Evolutionary conservation across 306 rosid species (phyloP).

Genomic region (Sophora flavescens): DNA sequence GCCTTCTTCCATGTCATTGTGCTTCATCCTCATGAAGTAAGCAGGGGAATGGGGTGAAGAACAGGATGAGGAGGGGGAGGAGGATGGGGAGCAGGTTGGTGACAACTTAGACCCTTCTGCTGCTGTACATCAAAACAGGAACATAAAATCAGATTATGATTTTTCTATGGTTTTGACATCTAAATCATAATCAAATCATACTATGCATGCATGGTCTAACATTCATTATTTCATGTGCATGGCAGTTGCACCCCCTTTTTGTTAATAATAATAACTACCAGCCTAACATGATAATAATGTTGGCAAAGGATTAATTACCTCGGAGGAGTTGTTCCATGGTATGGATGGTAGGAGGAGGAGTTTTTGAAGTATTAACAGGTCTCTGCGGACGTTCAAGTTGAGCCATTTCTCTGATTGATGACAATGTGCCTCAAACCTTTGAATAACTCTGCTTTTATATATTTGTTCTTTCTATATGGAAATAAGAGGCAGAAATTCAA

Average conservation of each 20-base stretch:
- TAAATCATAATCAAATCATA: not conserved
- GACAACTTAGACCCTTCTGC: conserved; percentile 56
- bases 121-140: conserved; percentile 38
- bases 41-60: conserved; percentile 35
- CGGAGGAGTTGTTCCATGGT: conserved; percentile 75
- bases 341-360: conserved; percentile 36
- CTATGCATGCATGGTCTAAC: not conserved
- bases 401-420: conserved; percentile 56
- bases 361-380: conserved; percentile 40
- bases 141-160: conserved; percentile 3
- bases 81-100: conserved; percentile 31
- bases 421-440: conserved; percentile 32
- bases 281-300: not conserved
- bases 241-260: not conserved
- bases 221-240: not conserved
- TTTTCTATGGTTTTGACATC: conserved; percentile 1
- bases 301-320: conserved; percentile 57
- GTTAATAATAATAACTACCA: too few relatives aligned
- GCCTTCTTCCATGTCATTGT: conserved; percentile 66
- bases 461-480: conserved; percentile 21
- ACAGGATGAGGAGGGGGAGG: conserved; percentile 20
- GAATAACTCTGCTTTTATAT: conserved; percentile 36
- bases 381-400: conserved; percentile 63
- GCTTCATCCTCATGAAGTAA: conserved; percentile 46
- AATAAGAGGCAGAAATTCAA: conserved; percentile 38